These are phyloP conservation scores for Teratosphaeria epicoccoides DNA, from an alignment of 2,329 filamentous ascomycete genomes.

Conservation along the genomic window DNA sequence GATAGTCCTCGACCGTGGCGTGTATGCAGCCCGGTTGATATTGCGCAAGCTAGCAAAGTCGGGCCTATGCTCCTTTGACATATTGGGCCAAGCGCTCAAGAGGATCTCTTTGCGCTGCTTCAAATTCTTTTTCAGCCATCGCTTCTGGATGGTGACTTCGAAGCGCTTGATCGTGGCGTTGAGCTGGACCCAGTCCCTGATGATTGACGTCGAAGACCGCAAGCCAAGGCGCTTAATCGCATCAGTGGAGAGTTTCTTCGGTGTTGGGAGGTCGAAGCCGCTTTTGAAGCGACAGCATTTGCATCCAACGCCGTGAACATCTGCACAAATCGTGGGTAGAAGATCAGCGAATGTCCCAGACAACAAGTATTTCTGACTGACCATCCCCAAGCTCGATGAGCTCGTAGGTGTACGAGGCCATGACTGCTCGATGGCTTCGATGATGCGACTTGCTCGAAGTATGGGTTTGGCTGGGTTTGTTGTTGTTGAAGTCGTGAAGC, in stretches of 20 bases:
- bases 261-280: conserved; percentile 15
- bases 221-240: conserved; percentile 16
- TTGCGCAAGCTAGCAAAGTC: conserved; percentile 32
- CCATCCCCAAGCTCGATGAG: conserved; percentile 11
- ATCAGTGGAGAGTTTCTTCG: conserved; percentile 8
- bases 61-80: conserved; percentile 41
- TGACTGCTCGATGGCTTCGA: conserved; percentile 1
- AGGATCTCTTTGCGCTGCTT: conserved; percentile 38
- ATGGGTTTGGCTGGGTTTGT: neutral
- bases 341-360: too few species aligned
- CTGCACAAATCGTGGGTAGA: neutral
- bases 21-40: conserved; percentile 2
- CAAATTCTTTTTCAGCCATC: conserved; percentile 46
- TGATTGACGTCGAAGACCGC: conserved; percentile 23
- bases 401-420: conserved; percentile 16
- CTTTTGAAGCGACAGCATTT: conserved; percentile 14
- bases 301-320: too few species aligned
- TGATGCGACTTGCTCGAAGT: neutral
- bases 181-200: conserved; percentile 28
- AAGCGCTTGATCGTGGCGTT: conserved; percentile 39
- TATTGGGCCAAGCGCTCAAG: conserved; percentile 39
- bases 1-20: conserved; percentile 9
- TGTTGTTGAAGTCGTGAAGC: neutral
- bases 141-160: conserved; percentile 41
- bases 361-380: too few species aligned